phyloP scores from a whole-genome alignment of 192 early-diverging fungal species.

The Coemansia sp. region DNA sequence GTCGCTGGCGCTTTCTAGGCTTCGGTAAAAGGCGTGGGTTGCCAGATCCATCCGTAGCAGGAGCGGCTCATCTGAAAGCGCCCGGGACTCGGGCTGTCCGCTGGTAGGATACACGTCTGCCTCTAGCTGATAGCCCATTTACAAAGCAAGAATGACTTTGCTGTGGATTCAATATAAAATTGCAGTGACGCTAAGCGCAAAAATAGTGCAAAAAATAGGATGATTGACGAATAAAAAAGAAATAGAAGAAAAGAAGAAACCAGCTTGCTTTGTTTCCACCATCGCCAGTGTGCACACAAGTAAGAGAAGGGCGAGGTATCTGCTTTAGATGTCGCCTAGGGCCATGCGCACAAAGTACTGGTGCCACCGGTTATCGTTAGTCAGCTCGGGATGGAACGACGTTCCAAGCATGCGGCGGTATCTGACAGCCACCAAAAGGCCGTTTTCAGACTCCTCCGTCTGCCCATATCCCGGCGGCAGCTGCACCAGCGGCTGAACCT shows the following conservation, averaged over 20 bases:
- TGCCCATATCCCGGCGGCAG: constrained; percentile 51
- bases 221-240: neutral
- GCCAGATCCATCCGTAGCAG: constrained; percentile 39
- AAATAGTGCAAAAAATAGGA: neutral
- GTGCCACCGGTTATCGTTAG: constrained; percentile 84
- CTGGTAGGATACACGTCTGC: too few relatives aligned
- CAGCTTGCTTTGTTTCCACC: too few relatives aligned
- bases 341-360: constrained; percentile 70
- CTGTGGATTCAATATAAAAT: neutral
- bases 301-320: too few relatives aligned
- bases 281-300: neutral
- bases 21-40: constrained; percentile 21
- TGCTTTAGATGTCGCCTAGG: neutral
- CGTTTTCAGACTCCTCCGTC: constrained; percentile 53
- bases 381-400: constrained; percentile 97
- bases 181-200: neutral
- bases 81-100: constrained; percentile 1
- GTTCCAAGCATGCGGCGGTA: constrained; percentile 85
- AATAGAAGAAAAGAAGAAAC: neutral
- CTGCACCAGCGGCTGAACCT: constrained; percentile 70
- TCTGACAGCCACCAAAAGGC: constrained; percentile 81
- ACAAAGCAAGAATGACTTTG: too few relatives aligned
- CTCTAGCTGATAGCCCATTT: neutral
- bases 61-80: constrained; percentile 30
- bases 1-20: constrained; percentile 6